Evolutionary conservation across 2,329 filamentous ascomycete genomes (phyloP).

Genomic region (Chalaropsis ovoidea): DNA sequence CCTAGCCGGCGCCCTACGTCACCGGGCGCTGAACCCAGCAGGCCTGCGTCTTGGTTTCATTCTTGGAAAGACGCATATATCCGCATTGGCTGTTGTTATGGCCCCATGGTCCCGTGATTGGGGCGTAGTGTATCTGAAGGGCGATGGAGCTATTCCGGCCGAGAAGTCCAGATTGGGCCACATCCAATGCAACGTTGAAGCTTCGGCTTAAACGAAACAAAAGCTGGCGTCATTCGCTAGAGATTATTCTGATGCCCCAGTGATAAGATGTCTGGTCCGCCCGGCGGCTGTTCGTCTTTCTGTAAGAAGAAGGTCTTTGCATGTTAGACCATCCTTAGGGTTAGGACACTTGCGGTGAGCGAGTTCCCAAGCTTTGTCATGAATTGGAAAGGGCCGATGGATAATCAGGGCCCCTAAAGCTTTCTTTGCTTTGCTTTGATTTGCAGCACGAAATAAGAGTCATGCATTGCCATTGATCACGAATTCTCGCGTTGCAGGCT

Average conservation of each 20-base stretch:
- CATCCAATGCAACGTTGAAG: background rate
- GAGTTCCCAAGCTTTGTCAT: background rate
- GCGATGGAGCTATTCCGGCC: background rate
- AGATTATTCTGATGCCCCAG: constrained; percentile 29
- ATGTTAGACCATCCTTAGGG: background rate
- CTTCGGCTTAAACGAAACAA: background rate
- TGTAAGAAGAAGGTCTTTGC: constrained; percentile 18
- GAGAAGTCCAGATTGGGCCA: background rate
- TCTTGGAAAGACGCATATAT: background rate
- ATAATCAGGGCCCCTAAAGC: background rate
- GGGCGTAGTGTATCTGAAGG: background rate
- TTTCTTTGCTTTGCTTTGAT: background rate
- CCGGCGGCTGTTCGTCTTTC: background rate
- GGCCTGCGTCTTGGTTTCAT: background rate
- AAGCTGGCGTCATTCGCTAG: constrained; percentile 31
- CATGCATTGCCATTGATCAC: background rate
- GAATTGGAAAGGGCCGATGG: background rate
- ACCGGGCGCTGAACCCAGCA: background rate
- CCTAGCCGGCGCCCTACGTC: background rate
- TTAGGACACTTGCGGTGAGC: constrained; percentile 1
- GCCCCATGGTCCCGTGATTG: constrained; percentile 1
- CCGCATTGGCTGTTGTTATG: background rate
- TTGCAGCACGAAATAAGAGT: background rate
- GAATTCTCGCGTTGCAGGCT: background rate
- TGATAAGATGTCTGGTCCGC: background rate